These are phyloP conservation scores for Podaxis carcinomalis DNA, from an alignment of 768 basidiomycete genomes.

Conservation along the genomic window DNA sequence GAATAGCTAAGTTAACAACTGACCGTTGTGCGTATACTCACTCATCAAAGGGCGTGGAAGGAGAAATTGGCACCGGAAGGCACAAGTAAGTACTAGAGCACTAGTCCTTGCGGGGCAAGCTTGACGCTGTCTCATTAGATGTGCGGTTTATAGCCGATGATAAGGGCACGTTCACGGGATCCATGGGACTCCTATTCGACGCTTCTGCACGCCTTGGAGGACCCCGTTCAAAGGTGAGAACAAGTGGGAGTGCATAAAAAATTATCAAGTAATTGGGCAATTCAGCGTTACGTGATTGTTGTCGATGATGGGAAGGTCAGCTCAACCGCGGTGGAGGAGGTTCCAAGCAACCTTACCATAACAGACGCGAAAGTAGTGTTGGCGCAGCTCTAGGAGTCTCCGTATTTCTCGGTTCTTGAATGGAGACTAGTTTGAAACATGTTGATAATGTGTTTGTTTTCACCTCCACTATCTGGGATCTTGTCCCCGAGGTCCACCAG, in stretches of 20 bases:
- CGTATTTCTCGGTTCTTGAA: not conserved
- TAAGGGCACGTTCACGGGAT: conserved; percentile 48
- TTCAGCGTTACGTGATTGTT: conserved; percentile 51
- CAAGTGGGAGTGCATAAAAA: not conserved
- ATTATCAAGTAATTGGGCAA: not conserved
- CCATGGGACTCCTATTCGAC: conserved; percentile 58
- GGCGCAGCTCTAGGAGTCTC: conserved; percentile 20
- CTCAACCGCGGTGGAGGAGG: conserved; percentile 48
- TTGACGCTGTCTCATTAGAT: conserved; percentile 23
- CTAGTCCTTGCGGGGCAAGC: not conserved
- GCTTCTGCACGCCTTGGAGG: conserved; percentile 60
- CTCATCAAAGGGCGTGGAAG: conserved; percentile 56
- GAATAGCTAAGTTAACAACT: conserved; percentile 12
- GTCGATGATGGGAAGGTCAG: conserved; percentile 55
- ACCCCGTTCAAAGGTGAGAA: conserved; percentile 57
- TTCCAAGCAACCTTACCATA: conserved; percentile 41
- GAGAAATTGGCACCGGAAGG: conserved; percentile 52
- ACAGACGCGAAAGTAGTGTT: conserved; percentile 49
- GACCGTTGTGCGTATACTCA: not conserved
- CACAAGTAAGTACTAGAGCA: conserved; percentile 37
- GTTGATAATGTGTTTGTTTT: not conserved
- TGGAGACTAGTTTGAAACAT: not conserved
- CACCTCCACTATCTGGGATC: not conserved
- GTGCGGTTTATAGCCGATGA: conserved; percentile 70
- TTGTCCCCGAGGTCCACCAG: not conserved